phyloP scores from a whole-genome alignment of 257 asterid genomes.

The Apocynum venetum region DNA sequence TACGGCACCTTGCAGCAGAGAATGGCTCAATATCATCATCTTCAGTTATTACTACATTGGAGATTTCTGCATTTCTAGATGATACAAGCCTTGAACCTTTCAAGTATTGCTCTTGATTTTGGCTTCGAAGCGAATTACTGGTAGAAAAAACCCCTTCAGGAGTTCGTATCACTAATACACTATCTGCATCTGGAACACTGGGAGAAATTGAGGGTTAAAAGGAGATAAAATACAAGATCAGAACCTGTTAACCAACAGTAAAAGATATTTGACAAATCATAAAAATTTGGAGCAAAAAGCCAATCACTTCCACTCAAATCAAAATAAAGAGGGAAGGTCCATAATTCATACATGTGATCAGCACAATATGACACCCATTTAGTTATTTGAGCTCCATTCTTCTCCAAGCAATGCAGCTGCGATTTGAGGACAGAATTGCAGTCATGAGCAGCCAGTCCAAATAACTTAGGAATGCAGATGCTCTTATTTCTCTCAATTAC shows the following conservation, averaged over 20 bases:
- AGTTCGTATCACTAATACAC: constrained; percentile 70
- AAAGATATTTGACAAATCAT: background rate
- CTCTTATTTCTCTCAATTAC: background rate
- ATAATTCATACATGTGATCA: constrained; percentile 59
- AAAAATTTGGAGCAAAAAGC: background rate
- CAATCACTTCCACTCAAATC: background rate
- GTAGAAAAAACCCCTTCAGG: constrained; percentile 63
- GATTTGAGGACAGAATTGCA: constrained; percentile 15
- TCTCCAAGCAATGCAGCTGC: constrained; percentile 82
- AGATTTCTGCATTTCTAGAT: constrained; percentile 42
- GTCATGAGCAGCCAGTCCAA: background rate
- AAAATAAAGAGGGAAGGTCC: constrained; percentile 15
- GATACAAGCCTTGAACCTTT: constrained; percentile 69
- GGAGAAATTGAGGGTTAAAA: constrained; percentile 17
- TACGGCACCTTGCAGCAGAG: constrained; percentile 86
- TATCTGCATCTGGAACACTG: constrained; percentile 80
- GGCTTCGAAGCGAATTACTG: constrained; percentile 49
- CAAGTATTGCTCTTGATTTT: constrained; percentile 48
- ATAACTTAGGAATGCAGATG: background rate
- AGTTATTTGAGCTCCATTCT: constrained; percentile 63
- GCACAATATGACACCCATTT: constrained; percentile 87
- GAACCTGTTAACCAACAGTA: background rate
- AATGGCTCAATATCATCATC: constrained; percentile 44
- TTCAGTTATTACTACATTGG: constrained; percentile 44
- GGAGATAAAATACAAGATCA: background rate